Conservation (phyloP, 768 basidiomycete species). For the Mycena capillaripes region DNA sequence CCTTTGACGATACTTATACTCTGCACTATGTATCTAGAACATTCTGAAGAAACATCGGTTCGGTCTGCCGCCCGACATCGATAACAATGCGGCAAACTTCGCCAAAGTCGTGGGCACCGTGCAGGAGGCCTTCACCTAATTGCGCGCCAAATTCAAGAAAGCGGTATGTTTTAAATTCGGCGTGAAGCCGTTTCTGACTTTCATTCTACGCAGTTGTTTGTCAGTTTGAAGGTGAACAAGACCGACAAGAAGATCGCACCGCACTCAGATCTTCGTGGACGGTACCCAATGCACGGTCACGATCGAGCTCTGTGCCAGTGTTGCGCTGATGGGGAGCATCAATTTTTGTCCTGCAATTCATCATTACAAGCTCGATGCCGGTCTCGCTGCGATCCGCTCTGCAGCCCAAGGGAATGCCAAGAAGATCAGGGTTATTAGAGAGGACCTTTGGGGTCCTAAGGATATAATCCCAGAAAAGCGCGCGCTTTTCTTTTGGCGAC, state of each 20-base stretch:
- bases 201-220: neutral
- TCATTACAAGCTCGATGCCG: neutral
- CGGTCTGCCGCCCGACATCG: slow-evolving; percentile 13
- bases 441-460: too few species aligned
- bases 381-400: neutral
- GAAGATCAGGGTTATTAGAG: too few species aligned
- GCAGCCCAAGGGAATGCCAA: neutral
- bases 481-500: too few species aligned
- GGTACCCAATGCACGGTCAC: slow-evolving; percentile 2
- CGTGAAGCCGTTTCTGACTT: neutral
- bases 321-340: slow-evolving; percentile 7
- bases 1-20: neutral
- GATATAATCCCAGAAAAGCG: too few species aligned
- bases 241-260: neutral
- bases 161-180: neutral
- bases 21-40: neutral
- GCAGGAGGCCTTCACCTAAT: slow-evolving; percentile 7
- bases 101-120: neutral
- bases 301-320: neutral
- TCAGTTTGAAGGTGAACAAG: neutral
- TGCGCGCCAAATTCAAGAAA: slow-evolving; percentile 13
- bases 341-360: too few species aligned
- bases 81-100: slow-evolving; percentile 8
- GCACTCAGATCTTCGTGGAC: neutral
- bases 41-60: slow-evolving; percentile 22